A percentile compares a stretch with the other conserved stretches of the same genome.
These are phyloP conservation scores for Fusarium aywerte DNA, from an alignment of 2,329 filamentous ascomycete genomes.

Conservation along the genomic window DNA sequence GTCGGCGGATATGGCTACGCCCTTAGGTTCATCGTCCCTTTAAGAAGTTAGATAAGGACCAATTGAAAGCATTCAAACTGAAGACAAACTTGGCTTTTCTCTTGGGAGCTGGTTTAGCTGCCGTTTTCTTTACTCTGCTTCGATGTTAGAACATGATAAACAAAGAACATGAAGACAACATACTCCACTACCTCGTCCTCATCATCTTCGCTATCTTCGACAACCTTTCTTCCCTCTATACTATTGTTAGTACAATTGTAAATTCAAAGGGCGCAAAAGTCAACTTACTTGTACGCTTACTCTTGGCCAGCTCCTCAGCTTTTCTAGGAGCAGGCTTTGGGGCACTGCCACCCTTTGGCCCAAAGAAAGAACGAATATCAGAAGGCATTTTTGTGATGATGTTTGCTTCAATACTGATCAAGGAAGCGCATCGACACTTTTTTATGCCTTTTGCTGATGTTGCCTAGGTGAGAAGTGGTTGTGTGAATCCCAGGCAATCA, in stretches of 20 bases:
- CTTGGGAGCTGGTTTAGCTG: conserved; percentile 58
- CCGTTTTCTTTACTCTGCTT: conserved; percentile 62
- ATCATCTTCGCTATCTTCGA: conserved; percentile 85
- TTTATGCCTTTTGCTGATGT: conserved; percentile 40
- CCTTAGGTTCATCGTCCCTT: conserved; percentile 58
- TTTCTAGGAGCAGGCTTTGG: conserved; percentile 61
- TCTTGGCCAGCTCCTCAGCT: conserved; percentile 57
- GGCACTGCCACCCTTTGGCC: conserved; percentile 73
- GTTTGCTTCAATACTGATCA: conserved; percentile 7
- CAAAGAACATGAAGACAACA: conserved; percentile 40
- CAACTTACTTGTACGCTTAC: conserved; percentile 58
- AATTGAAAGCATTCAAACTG: neutral
- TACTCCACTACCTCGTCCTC: conserved; percentile 68
- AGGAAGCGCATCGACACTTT: conserved; percentile 17
- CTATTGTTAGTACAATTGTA: conserved; percentile 30
- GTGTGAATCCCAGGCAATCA: conserved; percentile 38
- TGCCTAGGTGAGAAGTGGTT: conserved; percentile 38
- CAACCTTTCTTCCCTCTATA: conserved; percentile 71
- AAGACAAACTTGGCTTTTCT: conserved; percentile 65
- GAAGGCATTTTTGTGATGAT: conserved; percentile 67
- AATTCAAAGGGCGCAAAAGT: neutral
- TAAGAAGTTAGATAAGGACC: conserved; percentile 14
- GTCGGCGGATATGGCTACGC: conserved; percentile 64
- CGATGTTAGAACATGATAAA: conserved; percentile 25
- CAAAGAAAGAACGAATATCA: conserved; percentile 93